Conservation (phyloP, 805 yeast genomes). For the Candida suzukii region DNA sequence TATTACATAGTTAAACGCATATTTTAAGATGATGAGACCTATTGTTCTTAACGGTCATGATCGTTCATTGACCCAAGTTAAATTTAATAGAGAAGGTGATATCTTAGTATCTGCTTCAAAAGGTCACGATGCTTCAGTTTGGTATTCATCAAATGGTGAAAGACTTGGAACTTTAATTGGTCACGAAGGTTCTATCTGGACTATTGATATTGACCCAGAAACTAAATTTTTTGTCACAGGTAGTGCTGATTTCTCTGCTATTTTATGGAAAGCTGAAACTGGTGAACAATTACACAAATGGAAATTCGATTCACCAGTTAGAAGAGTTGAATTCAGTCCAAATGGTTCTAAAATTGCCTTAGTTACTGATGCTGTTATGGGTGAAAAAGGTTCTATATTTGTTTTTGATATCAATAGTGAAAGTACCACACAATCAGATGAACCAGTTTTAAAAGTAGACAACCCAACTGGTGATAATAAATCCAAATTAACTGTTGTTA, state of each 20-base stretch:
- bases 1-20: neutral
- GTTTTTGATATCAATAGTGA: conserved; percentile 54
- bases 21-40: conserved; percentile 47
- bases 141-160: conserved; percentile 96
- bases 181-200: conserved; percentile 93
- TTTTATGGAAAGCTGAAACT: conserved; percentile 74
- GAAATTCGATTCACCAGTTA: conserved; percentile 77
- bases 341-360: conserved; percentile 62
- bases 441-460: conserved; percentile 53
- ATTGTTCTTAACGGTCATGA: conserved; percentile 85
- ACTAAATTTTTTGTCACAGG: conserved; percentile 78
- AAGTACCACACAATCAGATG: conserved; percentile 36
- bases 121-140: conserved; percentile 82
- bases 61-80: conserved; percentile 95
- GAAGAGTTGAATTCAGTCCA: conserved; percentile 81
- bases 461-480: conserved; percentile 46
- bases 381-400: conserved; percentile 68
- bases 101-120: conserved; percentile 86
- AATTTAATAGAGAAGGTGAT: conserved; percentile 94
- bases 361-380: conserved; percentile 90
- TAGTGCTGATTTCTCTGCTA: conserved; percentile 80
- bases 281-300: conserved; percentile 74
- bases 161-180: conserved; percentile 87
- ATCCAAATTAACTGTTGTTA: conserved; percentile 71
- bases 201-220: conserved; percentile 75